Percentiles rank a stretch among this genome's conserved stretches.
These are phyloP conservation scores for Dictyostelium capitatum DNA, from an alignment of 78 protist genomes.

Conservation along the genomic window DNA sequence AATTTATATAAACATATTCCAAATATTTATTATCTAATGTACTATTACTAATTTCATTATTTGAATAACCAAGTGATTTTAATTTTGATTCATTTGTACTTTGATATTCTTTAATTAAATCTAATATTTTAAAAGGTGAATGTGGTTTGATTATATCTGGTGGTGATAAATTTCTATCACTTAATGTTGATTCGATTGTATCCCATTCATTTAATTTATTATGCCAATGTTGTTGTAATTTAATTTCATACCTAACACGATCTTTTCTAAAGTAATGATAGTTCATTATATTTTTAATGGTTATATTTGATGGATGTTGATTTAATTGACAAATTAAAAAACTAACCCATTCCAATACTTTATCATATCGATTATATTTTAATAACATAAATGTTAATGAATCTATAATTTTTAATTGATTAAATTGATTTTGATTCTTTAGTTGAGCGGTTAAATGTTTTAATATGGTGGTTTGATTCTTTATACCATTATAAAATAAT, in stretches of 20 bases:
- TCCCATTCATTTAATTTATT: not conserved
- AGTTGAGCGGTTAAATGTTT: not conserved
- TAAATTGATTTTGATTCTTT: not conserved
- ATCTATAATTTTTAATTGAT: not conserved
- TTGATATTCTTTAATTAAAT: no score
- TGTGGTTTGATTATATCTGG: not conserved
- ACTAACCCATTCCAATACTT: not conserved
- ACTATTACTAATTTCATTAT: no score
- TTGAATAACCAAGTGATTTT: no score
- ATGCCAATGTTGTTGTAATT: not conserved
- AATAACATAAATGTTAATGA: not conserved
- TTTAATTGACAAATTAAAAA: not conserved
- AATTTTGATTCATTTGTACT: no score
- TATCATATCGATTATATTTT: not conserved
- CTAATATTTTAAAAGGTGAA: no score
- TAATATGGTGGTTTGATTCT: not conserved
- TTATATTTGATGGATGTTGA: not conserved
- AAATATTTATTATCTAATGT: no score
- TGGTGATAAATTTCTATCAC: not conserved
- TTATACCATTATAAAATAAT: not conserved
- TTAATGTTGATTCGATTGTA: not conserved
- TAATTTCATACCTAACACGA: not conserved
- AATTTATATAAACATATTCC: no score
- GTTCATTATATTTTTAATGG: not conserved
- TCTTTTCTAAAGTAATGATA: not conserved